Evolutionary conservation across 2,329 filamentous ascomycete species (phyloP), one percentile per base, ranked within the genome.

Genomic region (Phialocephala sp.): DNA sequence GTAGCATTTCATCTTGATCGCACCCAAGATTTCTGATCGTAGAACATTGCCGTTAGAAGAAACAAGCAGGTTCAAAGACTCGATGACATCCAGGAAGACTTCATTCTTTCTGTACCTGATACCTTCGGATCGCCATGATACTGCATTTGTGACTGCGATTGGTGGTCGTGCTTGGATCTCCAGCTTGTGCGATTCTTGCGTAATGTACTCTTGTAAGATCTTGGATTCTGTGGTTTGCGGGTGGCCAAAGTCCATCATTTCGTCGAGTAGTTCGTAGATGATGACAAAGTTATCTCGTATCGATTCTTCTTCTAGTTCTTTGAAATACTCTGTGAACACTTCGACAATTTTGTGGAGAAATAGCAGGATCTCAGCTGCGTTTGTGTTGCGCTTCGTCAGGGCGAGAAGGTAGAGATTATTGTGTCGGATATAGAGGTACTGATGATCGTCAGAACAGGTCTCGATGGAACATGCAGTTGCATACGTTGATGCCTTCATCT

Each of bases 161-260:
- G 95, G 95, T 47, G 95, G 94, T 11, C 95, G 89, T 39, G 95
- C 94, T 81, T 97, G 94, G 65, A 98, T 90, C 79, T 99, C 95
- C 67, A 99, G 88, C 81, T 98, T 98, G 84, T 99, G 95, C 62
- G 94, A 97, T 81, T 99, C 95, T 80, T 99, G 95, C 47, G 95
- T 99, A 78, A 99, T 99, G 83, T 97, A 97, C 83, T 99, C 95
- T 80, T 99, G 95, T 67, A 99, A 83, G 78, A 99, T 99, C 86
- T 99, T 99, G 79, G 89, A 92, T 80, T 99, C 95, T 71, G 95
- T 99, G 11, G 95, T 99, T 80, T 99, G 95, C 6, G 95, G 95
- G 79, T 99, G 97, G 69, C 95, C 95, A 84, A 99, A 99, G 81
- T 99, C 95, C 95, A 99, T 99, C 95, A 99, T 99, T 83, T 99